Conservation (phyloP, 371 early-diverging fungal genomes). For the Mortierella sp. region DNA sequence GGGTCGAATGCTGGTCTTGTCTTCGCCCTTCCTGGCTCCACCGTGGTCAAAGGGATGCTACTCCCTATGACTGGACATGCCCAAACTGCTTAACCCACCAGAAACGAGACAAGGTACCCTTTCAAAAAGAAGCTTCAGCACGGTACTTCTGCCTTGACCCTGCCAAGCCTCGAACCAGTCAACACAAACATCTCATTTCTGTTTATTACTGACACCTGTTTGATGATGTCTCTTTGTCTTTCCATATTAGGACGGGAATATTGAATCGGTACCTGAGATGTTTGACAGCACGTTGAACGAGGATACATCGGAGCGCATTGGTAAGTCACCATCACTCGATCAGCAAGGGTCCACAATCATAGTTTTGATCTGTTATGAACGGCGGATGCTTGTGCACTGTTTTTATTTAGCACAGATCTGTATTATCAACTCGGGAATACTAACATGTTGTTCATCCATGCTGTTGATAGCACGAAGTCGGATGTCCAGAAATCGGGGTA, state of each 20-base stretch:
- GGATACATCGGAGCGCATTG: conserved; percentile 28
- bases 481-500: conserved; percentile 5
- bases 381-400: neutral
- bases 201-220: neutral
- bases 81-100: conserved; percentile 48
- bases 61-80: conserved; percentile 55
- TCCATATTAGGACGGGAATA: conserved; percentile 40
- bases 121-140: neutral
- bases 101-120: conserved; percentile 34
- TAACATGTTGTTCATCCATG: neutral
- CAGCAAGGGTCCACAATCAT: neutral
- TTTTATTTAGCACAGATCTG: neutral
- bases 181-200: neutral
- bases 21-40: conserved; percentile 42
- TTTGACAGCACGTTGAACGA: conserved; percentile 45
- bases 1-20: conserved; percentile 53
- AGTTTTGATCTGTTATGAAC: neutral
- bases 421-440: neutral
- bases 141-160: neutral
- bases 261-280: conserved; percentile 56
- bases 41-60: conserved; percentile 28
- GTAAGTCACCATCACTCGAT: conserved; percentile 14
- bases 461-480: conserved; percentile 20
- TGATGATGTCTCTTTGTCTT: neutral
- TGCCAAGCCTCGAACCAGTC: neutral